These are phyloP conservation scores for Talaromyces wortmannii DNA, from an alignment of 495 filamentous ascomycete species.

Conservation along the genomic window DNA sequence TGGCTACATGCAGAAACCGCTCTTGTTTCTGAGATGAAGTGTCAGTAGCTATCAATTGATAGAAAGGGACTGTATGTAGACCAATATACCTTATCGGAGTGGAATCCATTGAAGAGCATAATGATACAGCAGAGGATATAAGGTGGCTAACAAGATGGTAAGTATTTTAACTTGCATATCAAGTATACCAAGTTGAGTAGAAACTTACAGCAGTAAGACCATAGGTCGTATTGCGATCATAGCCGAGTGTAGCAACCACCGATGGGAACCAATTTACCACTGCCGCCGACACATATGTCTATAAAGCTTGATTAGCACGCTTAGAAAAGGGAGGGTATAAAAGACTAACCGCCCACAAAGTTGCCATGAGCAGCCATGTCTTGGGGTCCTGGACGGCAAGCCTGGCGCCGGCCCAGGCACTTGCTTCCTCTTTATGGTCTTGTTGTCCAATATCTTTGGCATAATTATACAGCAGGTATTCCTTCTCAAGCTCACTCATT, in stretches of 20 bases:
- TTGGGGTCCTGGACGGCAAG: conserved; percentile 12
- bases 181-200: too few relatives aligned
- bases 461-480: conserved; percentile 15
- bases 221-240: conserved; percentile 58
- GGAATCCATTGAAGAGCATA: conserved; percentile 8
- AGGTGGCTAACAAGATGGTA: conserved; percentile 36
- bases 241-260: conserved; percentile 69
- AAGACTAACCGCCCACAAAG: conserved; percentile 1
- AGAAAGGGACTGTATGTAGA: too few relatives aligned
- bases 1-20: conserved; percentile 7
- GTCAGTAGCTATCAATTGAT: not conserved
- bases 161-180: too few relatives aligned
- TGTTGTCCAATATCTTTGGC: conserved; percentile 13
- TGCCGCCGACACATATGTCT: conserved; percentile 60
- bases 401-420: conserved; percentile 11
- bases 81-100: conserved; percentile 8
- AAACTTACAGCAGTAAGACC: conserved; percentile 53
- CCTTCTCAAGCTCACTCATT: conserved; percentile 16
- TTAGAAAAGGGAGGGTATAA: too few relatives aligned
- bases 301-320: conserved; percentile 7
- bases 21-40: conserved; percentile 7
- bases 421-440: conserved; percentile 10
- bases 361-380: conserved; percentile 11
- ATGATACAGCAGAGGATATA: conserved; percentile 67
- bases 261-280: conserved; percentile 88